Evolutionary conservation across 1,139 yeast genomes (phyloP), one percentile per base, ranked within the genome.

Genomic region (Candida pseudoviswanathii): DNA sequence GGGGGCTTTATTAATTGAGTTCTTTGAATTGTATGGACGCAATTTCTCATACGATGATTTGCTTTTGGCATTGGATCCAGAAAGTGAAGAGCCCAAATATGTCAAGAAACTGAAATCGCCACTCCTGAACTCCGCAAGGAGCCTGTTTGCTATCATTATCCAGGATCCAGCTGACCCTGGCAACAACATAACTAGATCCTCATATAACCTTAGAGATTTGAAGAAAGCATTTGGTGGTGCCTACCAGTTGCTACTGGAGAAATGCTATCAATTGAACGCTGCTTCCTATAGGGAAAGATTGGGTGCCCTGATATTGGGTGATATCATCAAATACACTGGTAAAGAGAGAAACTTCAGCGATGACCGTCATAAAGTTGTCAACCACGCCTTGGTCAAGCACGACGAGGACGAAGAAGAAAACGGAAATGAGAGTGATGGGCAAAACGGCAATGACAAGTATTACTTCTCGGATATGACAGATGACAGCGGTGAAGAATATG

Each of bases 161-260:
- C 95, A 89, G 64, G 99, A 94, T 62, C 99, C 99, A 0, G 85
- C 89, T 40, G 98, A 92, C 61, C 73, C 84, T 1, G 58, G 73
- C 5, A 95, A 94, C 62, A 95, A 94, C 64, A 86, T 94, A 45
- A 85, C 96, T 39, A 75, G 97, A 56, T 89, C 97, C 1, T 86
- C 96, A 1, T 90, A 84, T 70, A 91, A 92, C 63, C 71, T 90
- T 37, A 72, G 92, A 43, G 92, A 86, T 57, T 79, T 94, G 53
- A 89, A 88, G 60, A 85, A 89, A 58, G 90, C 97, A 0, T 91
- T 94, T 71, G 86, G 88, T 8, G 97, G 97, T 31, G 99, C 98
- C 0, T 92, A 80, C 66, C 96, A 90, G 61, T 66, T 91, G 46
- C 70, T 94, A 39, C 82, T 85, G 1, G 87, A 86, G 59, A 82